Evolutionary conservation across 176 grass and related monocot genomes (phyloP), one percentile per base, ranked within the genome.

Genomic region (Echinochloa phyllopogon): DNA sequence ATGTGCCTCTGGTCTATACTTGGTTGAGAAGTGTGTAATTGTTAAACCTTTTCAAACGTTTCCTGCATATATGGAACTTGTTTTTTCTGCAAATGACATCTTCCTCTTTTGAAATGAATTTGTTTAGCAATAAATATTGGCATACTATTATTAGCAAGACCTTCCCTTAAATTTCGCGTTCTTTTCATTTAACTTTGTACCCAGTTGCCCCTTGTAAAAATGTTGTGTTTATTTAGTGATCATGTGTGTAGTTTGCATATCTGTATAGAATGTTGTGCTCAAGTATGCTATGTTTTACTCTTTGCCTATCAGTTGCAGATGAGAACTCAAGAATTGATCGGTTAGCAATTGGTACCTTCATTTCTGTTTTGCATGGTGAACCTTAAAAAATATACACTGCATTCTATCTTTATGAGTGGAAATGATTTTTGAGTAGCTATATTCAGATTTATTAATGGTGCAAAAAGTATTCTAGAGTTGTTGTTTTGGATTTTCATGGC

Each of bases 401-500:
- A 13, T 66, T 56, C 29, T 76, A 77, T 55, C 52, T 92, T 38
- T 82, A 76, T 80, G 66, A 87, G 69, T 38, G 72, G 68, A 38
- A 74, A 84, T 8, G 85, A 69, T 74, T 51, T 82, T 13, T 78
- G 45, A 77, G 51, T 68, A 67, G 41, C 42, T 87, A 52, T 51
- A 55, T 59, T 86, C 51, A 50, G 65, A 86, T 78, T 83, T 86
- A 77, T 64, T 73, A 56, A 74, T 82, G 56, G 37, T 82, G 53
- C 57, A 77, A 40, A 72, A 52, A 65, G 8, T 78, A 56, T 50
- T 78, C 29, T 51, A 87, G 57, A 78, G 60, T 77, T 72, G 15
- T 10, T 91, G 27, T 67, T 86, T 91, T 89, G 66, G 81, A 83
- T 84, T 88, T 76, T 83, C 80, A 78, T 77, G 65, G 43, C 75